phyloP scores from a whole-genome alignment of 1,284 basidiomycete species.

The Pisolithus thermaeus region DNA sequence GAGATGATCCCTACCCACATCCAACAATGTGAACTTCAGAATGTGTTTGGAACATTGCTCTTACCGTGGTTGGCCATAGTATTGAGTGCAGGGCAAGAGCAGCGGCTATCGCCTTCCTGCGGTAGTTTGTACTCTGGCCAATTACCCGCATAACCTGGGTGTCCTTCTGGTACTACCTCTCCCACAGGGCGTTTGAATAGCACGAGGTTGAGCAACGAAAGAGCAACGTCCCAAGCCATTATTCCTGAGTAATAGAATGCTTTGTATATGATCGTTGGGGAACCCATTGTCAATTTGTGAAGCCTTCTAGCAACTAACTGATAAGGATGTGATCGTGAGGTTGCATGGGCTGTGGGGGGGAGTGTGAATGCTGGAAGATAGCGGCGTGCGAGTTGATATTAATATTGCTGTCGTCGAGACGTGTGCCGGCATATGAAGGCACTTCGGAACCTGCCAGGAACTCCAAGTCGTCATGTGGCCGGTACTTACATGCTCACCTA shows the following conservation, averaged over 20 bases:
- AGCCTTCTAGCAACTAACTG: no score
- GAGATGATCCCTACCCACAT: slow-evolving; percentile 54
- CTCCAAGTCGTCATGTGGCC: no score
- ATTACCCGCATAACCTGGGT: slow-evolving; percentile 54
- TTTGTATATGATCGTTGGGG: slow-evolving; percentile 24
- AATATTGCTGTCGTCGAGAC: no score
- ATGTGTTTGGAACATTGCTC: slow-evolving; percentile 14
- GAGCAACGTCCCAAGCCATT: slow-evolving; percentile 47
- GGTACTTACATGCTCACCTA: no score
- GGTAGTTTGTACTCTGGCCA: slow-evolving; percentile 66
- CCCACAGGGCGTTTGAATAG: slow-evolving; percentile 45
- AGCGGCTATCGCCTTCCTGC: slow-evolving; percentile 56
- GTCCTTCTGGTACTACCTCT: slow-evolving; percentile 49
- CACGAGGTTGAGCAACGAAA: slow-evolving; percentile 53
- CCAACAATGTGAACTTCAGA: background rate
- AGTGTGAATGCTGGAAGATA: no score
- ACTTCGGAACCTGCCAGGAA: no score
- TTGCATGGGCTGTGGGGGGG: no score
- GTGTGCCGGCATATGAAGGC: no score
- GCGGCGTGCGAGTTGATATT: no score
- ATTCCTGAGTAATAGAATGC: slow-evolving; percentile 31
- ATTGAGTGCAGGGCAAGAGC: slow-evolving; percentile 66
- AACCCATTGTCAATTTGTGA: slow-evolving; percentile 9
- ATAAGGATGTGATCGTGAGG: no score
- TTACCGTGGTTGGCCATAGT: slow-evolving; percentile 71